Base-by-base conservation (phyloP, 257 asterid species). In the Primulina huaijiensis region DNA sequence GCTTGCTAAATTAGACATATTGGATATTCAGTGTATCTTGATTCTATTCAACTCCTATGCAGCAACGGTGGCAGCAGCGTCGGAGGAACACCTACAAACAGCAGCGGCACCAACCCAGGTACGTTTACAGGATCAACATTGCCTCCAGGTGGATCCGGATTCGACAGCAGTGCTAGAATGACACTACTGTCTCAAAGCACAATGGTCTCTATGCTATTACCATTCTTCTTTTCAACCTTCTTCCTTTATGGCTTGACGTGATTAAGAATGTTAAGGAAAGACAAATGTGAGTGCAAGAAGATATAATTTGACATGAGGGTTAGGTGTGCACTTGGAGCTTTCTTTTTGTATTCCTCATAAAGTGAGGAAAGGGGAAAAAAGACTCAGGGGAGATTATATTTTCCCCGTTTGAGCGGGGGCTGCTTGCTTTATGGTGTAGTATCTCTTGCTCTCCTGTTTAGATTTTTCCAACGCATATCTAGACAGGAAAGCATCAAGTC, bases 381-480 rank as follows among this genome's bases (percentile, higher is more conserved):
- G 79, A 34, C 65, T 55, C 76, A 64, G 62, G 74, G 81, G 34
- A 67, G 35, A 21, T 70, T 46, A 62, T 73, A 65, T 65, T 23
- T 23, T 34, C 56, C 77, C 30, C 30, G 2, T 27, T 2, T 23
- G 25, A 23, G 25, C 1, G 1, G 25, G 25, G 25, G 30, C 3
- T 27, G 30, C 29, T 27, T n/a, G n/a, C n/a, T n/a, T n/a, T 27
- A 27, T 27, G 29, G 29, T 27, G 30, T 27, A 2, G 30, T 27
- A 27, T 27, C 77, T 27, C 77, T 62, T 74, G n/a, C 75, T 77
- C 80, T 72, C 60, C 72, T 80, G 66, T 78, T 76, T 69, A 63
- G 78, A 67, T 38, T 79, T 81, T 81, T 73, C 77, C 74, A 70
- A 8, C 79, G 86, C 75, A 79, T 70, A 83, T 84, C 84, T 81